These are phyloP conservation scores for Sporothrix phasma DNA, from an alignment of 2,329 filamentous ascomycete species.

Conservation along the genomic window DNA sequence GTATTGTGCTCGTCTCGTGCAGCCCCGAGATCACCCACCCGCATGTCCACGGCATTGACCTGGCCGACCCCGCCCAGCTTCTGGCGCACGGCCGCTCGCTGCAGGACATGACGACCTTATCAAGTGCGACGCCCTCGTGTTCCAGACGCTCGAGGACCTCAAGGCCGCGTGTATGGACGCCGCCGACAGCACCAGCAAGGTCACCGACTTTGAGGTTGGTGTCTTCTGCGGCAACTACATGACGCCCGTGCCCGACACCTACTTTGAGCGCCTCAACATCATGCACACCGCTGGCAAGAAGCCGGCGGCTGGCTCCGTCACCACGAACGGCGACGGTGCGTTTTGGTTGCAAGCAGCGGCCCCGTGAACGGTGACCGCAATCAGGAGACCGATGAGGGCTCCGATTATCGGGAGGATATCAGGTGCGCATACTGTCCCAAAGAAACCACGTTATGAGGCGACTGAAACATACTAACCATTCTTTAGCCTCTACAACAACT, in stretches of 20 bases:
- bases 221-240: slow-evolving; percentile 86
- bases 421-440: slow-evolving; percentile 3
- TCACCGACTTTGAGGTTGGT: slow-evolving; percentile 67
- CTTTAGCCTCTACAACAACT: slow-evolving; percentile 3
- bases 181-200: slow-evolving; percentile 34
- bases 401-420: slow-evolving; percentile 16
- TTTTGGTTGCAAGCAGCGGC: slow-evolving; percentile 23
- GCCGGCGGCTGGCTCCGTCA: slow-evolving; percentile 13
- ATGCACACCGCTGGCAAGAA: slow-evolving; percentile 53
- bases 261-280: slow-evolving; percentile 71
- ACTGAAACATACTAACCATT: neutral
- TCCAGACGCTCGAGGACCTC: slow-evolving; percentile 59
- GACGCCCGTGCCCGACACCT: slow-evolving; percentile 66
- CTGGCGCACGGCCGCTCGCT: slow-evolving; percentile 25
- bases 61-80: slow-evolving; percentile 28
- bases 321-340: slow-evolving; percentile 4
- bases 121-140: slow-evolving; percentile 45
- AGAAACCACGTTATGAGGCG: neutral
- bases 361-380: slow-evolving; percentile 45
- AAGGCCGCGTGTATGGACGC: slow-evolving; percentile 67
- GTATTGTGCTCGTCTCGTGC: slow-evolving; percentile 63
- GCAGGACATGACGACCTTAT: slow-evolving; percentile 36
- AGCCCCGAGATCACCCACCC: slow-evolving; percentile 74
- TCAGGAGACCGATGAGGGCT: neutral
- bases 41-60: slow-evolving; percentile 55